Base-by-base conservation (phyloP, 1,139 yeast genomes). In the Pichiaceae sp. region DNA sequence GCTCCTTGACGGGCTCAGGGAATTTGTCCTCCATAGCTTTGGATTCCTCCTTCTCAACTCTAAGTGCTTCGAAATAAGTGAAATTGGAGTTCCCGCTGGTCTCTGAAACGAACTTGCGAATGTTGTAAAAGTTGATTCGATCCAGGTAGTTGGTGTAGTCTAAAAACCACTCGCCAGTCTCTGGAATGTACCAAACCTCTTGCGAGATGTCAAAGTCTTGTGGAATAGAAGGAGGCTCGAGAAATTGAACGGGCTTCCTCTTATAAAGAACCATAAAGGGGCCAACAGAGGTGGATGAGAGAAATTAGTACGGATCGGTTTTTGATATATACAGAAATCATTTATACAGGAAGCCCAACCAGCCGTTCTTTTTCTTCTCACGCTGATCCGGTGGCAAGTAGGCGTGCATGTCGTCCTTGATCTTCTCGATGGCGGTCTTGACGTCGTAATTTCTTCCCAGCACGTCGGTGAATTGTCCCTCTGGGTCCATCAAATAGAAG, bases 401-500 rank as follows among this genome's bases (percentile, higher is more conserved):
- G 0, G 87, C 86, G 42, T 74, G 78, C 37, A 86, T 71, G 51
- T 85, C 93, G 45, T 76, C 78, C 49, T 72, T 70, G 50, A 91
- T 84, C 61, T 83, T 82, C 33, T 72, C 75, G n/a, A 79, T 78
- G 17, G 94, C 95, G 41, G 80, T 80, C 25, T 70, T 69, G 17
- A 87, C 89, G 37, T 78, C 83, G 48, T 81, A 86, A 51, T 89
- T 91, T 56, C 95, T 78, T 33, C 98, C 98, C 49, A 91, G 70
- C 12, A 91, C 97, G 59, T 91, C 96, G 38, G 89, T 83, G 53
- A 86, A 91, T 50, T 83, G 76, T 35, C 97, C 98, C 57, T 91
- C 97, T 16, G 95, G 89, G 56, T 91, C 97, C 95, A 91, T 86
- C 49, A 91, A 68, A 56, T 91, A 91, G 61, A 87, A 89, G 72